These are phyloP conservation scores for Candida tammaniensis DNA, from an alignment of 805 yeast species.

Conservation along the genomic window DNA sequence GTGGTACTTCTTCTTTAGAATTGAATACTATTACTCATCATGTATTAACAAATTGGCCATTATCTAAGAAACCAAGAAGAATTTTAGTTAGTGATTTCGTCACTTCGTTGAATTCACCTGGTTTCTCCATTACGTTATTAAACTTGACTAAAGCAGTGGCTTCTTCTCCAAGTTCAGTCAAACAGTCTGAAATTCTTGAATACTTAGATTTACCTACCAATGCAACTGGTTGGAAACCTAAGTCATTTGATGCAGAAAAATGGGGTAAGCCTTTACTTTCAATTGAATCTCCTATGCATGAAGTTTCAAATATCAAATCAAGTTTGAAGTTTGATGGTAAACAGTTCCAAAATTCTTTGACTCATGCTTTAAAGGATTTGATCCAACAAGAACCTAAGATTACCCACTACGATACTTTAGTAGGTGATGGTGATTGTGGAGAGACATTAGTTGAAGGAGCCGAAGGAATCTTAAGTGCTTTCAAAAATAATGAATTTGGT, in stretches of 20 bases:
- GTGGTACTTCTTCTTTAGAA: slow-evolving; percentile 84
- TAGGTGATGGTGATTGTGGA: slow-evolving; percentile 98
- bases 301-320: slow-evolving; percentile 24
- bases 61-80: slow-evolving; percentile 62
- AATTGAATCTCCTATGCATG: slow-evolving; percentile 29
- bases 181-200: slow-evolving; percentile 34
- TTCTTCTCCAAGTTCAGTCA: slow-evolving; percentile 27
- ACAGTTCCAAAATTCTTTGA: slow-evolving; percentile 52
- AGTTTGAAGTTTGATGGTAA: slow-evolving; percentile 26
- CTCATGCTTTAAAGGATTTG: slow-evolving; percentile 36
- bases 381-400: slow-evolving; percentile 65
- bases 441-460: slow-evolving; percentile 86
- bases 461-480: slow-evolving; percentile 57
- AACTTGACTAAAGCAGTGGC: slow-evolving; percentile 59
- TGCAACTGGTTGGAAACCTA: slow-evolving; percentile 80
- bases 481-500: slow-evolving; percentile 37
- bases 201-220: slow-evolving; percentile 69
- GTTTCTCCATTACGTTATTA: slow-evolving; percentile 80
- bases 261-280: slow-evolving; percentile 30
- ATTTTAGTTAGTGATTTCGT: slow-evolving; percentile 75
- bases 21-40: slow-evolving; percentile 68
- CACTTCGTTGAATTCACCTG: slow-evolving; percentile 90
- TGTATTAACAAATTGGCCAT: slow-evolving; percentile 50
- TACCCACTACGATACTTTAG: slow-evolving; percentile 80
- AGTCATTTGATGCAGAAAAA: slow-evolving; percentile 25